phyloP scores from a whole-genome alignment of 169 alveolate genomes.

The Cryptosporidium muris region DNA sequence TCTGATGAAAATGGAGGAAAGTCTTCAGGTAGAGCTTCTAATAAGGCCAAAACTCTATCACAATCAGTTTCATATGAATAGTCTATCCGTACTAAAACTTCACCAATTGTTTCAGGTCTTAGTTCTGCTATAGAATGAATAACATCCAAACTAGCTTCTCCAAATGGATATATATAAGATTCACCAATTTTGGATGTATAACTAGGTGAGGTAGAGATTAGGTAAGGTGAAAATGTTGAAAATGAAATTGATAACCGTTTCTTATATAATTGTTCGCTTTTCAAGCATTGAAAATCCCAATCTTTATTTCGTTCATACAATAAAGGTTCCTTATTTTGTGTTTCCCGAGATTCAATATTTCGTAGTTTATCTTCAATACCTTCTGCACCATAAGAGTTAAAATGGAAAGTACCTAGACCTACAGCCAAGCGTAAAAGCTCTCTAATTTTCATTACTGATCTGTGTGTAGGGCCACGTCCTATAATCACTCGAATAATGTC shows the following conservation, averaged over 20 bases:
- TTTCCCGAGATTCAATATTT: background rate
- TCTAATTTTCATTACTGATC: conserved; percentile 27
- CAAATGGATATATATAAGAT: conserved; percentile 29
- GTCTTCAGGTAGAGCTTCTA: conserved; percentile 49
- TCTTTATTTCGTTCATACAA: background rate
- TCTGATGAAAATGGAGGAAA: conserved; percentile 37
- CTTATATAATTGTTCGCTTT: no score
- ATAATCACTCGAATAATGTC: conserved; percentile 23
- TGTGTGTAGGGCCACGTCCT: conserved; percentile 66
- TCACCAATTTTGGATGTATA: background rate
- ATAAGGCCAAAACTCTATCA: conserved; percentile 14
- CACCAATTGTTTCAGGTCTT: conserved; percentile 70
- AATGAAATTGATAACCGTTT: no score
- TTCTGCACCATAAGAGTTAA: no score
- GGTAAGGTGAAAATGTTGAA: background rate
- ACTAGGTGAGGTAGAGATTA: background rate
- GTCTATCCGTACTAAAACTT: conserved; percentile 20
- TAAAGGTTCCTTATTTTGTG: background rate
- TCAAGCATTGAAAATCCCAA: background rate
- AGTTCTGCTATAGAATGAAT: conserved; percentile 36
- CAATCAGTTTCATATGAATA: conserved; percentile 33
- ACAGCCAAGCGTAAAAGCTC: conserved; percentile 15
- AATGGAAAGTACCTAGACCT: conserved; percentile 4
- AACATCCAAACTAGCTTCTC: conserved; percentile 50
- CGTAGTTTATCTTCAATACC: background rate